These are phyloP conservation scores for Aspergillus piperis DNA, from an alignment of 2,329 filamentous ascomycete genomes.

Conservation along the genomic window DNA sequence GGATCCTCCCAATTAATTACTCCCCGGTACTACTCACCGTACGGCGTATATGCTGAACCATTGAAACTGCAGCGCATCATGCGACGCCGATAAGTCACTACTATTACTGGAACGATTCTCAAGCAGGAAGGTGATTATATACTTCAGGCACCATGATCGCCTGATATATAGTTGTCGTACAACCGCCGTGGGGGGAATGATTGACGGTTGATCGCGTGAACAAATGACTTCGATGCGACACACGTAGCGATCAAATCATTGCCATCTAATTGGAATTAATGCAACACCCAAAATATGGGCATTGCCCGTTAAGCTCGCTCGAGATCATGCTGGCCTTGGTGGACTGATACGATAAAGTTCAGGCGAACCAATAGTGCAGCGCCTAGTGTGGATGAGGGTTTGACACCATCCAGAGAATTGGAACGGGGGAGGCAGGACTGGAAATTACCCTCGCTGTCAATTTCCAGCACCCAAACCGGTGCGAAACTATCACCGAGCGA, in stretches of 20 bases:
- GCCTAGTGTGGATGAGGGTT: conserved; percentile 5
- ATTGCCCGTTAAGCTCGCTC: neutral
- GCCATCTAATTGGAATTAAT: neutral
- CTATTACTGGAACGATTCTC: neutral
- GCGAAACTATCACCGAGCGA: neutral
- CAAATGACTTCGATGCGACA: neutral
- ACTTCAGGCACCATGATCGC: conserved; percentile 10
- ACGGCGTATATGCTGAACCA: neutral
- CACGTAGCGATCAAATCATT: neutral
- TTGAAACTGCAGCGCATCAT: conserved; percentile 12
- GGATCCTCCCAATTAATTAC: conserved; percentile 15
- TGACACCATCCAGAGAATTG: neutral
- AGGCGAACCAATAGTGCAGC: conserved; percentile 8
- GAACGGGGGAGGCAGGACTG: neutral
- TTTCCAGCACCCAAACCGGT: neutral
- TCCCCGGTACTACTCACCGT: neutral
- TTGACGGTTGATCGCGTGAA: neutral
- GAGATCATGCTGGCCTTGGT: neutral
- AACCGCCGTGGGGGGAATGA: neutral
- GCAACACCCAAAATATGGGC: neutral
- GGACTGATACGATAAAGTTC: conserved; percentile 7
- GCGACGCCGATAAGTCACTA: conserved; percentile 11
- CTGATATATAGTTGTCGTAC: neutral
- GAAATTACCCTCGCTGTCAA: neutral
- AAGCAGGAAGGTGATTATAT: conserved; percentile 14